phyloP scores from a whole-genome alignment of 2,329 filamentous ascomycete species.

The Beauveria medogensis region DNA sequence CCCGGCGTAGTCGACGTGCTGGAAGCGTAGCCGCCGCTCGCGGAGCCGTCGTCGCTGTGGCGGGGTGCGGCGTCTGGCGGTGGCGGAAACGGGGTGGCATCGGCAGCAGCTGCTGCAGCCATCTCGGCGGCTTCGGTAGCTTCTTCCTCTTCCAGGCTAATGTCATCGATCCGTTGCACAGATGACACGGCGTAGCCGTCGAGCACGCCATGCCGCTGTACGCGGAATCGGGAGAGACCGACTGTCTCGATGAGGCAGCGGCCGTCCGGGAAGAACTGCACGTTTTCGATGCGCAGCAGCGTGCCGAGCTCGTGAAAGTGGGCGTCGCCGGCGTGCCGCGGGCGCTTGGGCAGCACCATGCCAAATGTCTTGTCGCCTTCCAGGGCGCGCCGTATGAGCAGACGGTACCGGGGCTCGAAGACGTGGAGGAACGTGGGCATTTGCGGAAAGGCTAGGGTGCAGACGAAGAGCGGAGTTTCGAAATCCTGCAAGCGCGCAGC shows the following conservation, averaged over 20 bases:
- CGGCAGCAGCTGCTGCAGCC: constrained; percentile 10
- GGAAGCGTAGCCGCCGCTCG: background rate
- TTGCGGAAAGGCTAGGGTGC: constrained; percentile 69
- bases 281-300: constrained; percentile 64
- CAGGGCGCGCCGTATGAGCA: constrained; percentile 78
- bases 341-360: constrained; percentile 67
- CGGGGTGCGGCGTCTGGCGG: background rate
- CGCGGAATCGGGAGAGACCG: constrained; percentile 68
- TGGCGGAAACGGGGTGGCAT: background rate
- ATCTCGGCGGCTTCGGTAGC: constrained; percentile 61
- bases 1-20: background rate
- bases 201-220: constrained; percentile 53
- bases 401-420: constrained; percentile 84
- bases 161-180: constrained; percentile 70
- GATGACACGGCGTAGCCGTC: constrained; percentile 76
- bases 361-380: constrained; percentile 72
- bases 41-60: background rate
- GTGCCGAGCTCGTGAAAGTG: constrained; percentile 70
- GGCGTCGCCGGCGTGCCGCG: constrained; percentile 24
- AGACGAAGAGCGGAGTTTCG: constrained; percentile 69
- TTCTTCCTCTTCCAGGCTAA: constrained; percentile 76
- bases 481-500: constrained; percentile 46
- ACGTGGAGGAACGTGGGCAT: constrained; percentile 84
- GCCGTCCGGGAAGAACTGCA: constrained; percentile 68
- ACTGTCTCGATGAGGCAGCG: constrained; percentile 73